These are phyloP conservation scores for Clohesyomyces aquaticus DNA, from an alignment of 495 filamentous ascomycete species.

Conservation along the genomic window DNA sequence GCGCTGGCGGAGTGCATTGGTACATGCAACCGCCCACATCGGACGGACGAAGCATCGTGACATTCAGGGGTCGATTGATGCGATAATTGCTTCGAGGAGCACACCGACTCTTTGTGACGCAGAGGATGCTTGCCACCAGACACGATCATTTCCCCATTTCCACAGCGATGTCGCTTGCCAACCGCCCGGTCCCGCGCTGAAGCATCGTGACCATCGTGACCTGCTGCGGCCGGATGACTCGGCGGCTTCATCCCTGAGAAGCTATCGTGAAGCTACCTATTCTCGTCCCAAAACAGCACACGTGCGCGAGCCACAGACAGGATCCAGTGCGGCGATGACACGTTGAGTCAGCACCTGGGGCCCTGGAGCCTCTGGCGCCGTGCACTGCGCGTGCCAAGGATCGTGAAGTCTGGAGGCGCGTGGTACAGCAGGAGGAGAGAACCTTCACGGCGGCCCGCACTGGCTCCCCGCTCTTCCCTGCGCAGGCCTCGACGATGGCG, in stretches of 20 bases:
- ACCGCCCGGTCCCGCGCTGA: constrained; percentile 2
- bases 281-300: constrained; percentile 13
- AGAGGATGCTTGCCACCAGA: constrained; percentile 5
- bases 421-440: constrained; percentile 4
- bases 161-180: neutral
- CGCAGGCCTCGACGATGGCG: neutral
- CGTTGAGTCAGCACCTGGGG: constrained; percentile 13
- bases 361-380: neutral
- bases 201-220: constrained; percentile 11
- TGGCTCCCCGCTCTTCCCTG: neutral
- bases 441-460: neutral
- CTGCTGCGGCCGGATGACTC: constrained; percentile 27
- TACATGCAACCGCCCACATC: neutral
- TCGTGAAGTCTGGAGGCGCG: constrained; percentile 27
- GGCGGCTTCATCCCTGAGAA: too few species aligned
- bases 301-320: constrained; percentile 20
- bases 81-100: neutral
- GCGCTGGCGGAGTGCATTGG: constrained; percentile 1
- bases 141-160: neutral
- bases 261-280: constrained; percentile 12
- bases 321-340: constrained; percentile 30
- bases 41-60: constrained; percentile 18
- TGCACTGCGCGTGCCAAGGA: constrained; percentile 35
- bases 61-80: constrained; percentile 5
- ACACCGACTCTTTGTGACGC: constrained; percentile 6